Evolutionary conservation across 164 flowering plant species (phyloP).

Genomic region (Aristolochia fimbriata): DNA sequence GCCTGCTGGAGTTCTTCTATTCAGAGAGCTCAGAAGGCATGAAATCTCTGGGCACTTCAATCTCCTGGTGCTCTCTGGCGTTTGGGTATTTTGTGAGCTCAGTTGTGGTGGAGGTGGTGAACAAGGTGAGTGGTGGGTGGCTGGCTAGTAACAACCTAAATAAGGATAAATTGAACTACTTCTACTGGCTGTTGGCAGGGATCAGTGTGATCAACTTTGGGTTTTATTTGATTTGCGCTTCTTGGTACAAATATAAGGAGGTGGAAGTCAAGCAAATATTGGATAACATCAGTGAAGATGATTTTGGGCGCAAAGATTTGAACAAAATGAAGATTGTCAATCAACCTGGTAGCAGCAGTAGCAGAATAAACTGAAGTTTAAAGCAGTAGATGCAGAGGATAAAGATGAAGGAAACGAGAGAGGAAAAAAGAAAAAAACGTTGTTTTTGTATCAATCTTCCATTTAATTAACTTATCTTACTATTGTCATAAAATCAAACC

Average conservation of each 20-base stretch:
- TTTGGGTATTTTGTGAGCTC: slow-evolving; percentile 61
- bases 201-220: slow-evolving; percentile 50
- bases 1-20: slow-evolving; percentile 63
- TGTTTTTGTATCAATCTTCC: no score
- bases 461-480: no score
- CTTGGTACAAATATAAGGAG: slow-evolving; percentile 61
- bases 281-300: background rate
- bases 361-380: no score
- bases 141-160: slow-evolving; percentile 49
- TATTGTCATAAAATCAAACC: no score
- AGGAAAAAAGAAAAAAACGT: no score
- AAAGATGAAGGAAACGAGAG: no score
- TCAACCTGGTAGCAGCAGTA: no score
- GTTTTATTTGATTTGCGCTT: slow-evolving; percentile 43
- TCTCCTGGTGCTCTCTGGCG: slow-evolving; percentile 53
- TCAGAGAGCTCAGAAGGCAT: slow-evolving; percentile 56
- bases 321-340: no score
- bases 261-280: slow-evolving; percentile 23
- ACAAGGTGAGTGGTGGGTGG: slow-evolving; percentile 66
- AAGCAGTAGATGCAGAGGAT: no score
- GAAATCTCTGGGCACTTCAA: slow-evolving; percentile 54
- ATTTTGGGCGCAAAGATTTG: no score
- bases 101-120: slow-evolving; percentile 52
- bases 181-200: slow-evolving; percentile 55
- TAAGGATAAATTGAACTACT: slow-evolving; percentile 50